Percentiles rank a stretch among this genome's conserved stretches.
Conservation (phyloP, 352 stramenopile species). For the Lagenidium sp. region DNA sequence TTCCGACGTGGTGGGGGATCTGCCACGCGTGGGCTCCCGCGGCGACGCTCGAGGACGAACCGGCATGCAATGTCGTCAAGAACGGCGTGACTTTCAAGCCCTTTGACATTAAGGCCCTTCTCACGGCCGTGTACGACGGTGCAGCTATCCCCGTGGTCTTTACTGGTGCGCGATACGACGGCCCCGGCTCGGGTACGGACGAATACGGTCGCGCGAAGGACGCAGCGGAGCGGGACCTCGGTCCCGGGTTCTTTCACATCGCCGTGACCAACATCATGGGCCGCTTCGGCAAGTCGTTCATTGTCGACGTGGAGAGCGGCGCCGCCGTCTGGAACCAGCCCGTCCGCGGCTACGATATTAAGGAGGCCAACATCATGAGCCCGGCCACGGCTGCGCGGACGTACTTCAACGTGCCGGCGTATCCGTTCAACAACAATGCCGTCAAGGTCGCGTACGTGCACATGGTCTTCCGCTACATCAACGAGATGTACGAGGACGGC, state of each 20-base stretch:
- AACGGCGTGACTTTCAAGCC: conserved; percentile 4
- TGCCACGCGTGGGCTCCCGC: conserved; percentile 2
- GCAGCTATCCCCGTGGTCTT: conserved; percentile 1
- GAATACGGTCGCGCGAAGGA: conserved; percentile 1
- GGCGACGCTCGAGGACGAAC: background rate
- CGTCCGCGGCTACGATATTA: conserved; percentile 20
- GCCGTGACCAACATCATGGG: conserved; percentile 7
- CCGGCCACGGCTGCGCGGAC: background rate
- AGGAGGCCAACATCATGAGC: background rate
- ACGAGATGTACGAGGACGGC: conserved; percentile 33
- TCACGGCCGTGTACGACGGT: conserved; percentile 6
- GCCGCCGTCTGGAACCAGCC: conserved; percentile 17
- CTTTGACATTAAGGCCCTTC: conserved; percentile 16
- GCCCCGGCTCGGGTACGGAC: background rate
- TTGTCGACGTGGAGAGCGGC: conserved; percentile 2
- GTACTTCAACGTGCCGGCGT: conserved; percentile 4
- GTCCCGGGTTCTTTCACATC: conserved; percentile 6
- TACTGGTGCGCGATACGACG: conserved; percentile 1
- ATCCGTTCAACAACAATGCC: conserved; percentile 50
- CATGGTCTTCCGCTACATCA: conserved; percentile 39
- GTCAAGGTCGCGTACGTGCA: conserved; percentile 36
- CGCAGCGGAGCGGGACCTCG: conserved; percentile 1
- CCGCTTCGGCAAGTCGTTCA: background rate
- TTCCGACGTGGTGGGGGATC: background rate
- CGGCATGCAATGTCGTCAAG: background rate